phyloP scores from a whole-genome alignment of 495 filamentous ascomycete species.

The Tetracladium marchalianum region DNA sequence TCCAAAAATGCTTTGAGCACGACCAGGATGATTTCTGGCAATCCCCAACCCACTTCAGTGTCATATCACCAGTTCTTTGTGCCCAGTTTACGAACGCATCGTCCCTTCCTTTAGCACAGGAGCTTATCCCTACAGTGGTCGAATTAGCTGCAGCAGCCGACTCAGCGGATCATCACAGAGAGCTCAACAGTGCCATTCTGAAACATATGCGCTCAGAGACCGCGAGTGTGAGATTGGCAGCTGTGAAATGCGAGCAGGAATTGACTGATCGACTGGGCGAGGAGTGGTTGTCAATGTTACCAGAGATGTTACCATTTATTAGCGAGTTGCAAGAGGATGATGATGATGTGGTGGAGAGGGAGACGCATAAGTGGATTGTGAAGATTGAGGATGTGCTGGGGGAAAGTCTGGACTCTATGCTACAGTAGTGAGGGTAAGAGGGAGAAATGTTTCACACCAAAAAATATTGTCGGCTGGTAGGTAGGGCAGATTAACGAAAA shows the following conservation, averaged over 20 bases:
- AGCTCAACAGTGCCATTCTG: slow-evolving; percentile 67
- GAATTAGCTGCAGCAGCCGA: slow-evolving; percentile 71
- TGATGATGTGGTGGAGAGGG: slow-evolving; percentile 80
- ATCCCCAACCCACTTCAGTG: slow-evolving; percentile 70
- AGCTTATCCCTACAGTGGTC: slow-evolving; percentile 48
- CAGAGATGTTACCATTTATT: slow-evolving; percentile 91
- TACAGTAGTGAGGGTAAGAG: slow-evolving; percentile 43
- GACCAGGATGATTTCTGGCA: slow-evolving; percentile 83
- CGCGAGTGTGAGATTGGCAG: slow-evolving; percentile 58
- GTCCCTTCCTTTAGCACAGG: slow-evolving; percentile 24
- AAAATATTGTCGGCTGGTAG: too few relatives aligned
- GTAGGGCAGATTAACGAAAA: too few relatives aligned
- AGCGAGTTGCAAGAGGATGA: slow-evolving; percentile 94
- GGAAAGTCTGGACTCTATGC: slow-evolving; percentile 80
- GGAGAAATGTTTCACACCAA: too few relatives aligned
- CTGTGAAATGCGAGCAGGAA: slow-evolving; percentile 65
- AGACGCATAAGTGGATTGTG: slow-evolving; percentile 78
- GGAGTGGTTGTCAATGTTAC: slow-evolving; percentile 81
- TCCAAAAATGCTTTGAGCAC: slow-evolving; percentile 66
- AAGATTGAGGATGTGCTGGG: slow-evolving; percentile 80
- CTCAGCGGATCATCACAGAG: slow-evolving; percentile 80
- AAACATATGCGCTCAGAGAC: slow-evolving; percentile 63
- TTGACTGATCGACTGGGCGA: slow-evolving; percentile 74
- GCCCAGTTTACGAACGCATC: slow-evolving; percentile 54
- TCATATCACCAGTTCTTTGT: slow-evolving; percentile 57